Base-by-base conservation (phyloP, 768 basidiomycete genomes). In the Russula abietina region DNA sequence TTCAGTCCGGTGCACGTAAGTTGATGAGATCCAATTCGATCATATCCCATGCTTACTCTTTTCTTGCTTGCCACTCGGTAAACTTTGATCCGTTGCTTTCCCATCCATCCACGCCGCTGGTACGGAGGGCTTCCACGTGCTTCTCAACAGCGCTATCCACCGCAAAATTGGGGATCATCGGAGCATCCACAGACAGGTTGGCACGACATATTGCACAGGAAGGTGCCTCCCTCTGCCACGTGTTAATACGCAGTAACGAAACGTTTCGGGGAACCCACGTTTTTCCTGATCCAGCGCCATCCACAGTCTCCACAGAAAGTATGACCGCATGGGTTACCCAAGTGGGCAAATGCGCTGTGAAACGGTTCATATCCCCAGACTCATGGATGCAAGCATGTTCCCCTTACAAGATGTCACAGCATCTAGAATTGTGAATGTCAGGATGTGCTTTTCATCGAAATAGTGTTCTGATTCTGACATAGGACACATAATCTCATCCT, bases 291-390 rank as follows among this genome's bases (percentile, higher is more conserved):
- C 88, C 88, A 90, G 60, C 76, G 72, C 73, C 80, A 78, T 12
- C 81, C 82, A 69, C 89, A 91, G 46, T 81, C 78, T 9, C 85
- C 89, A 61, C 89, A 91, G 63, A 80, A 81, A 28, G 81, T 84
- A 69, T 91, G 89, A 14, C 89, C 89, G 67, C 89, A 91, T 2
- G 88, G 86, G 69, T 84, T 87, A 26, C 81, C 78, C 30, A 83
- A 64, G 69, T 89, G 83, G 4, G 86, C 77, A 36, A 79, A 81
- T 38, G 81, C 85, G 59, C 88, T 89, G 63, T 16, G 59, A 28
- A 22, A 41, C 9, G 48, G 38, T 57, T 56, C 65, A n/a, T 61
- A 45, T 53, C 32, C 19, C 22, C 30, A n/a, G 28, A 9, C 58
- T 45, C 45, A 49, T 28, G 59, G 48, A 38, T 28, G 12, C 33